Conservation (phyloP, 176 grass and related monocot species). For the Oryza brachyantha region DNA sequence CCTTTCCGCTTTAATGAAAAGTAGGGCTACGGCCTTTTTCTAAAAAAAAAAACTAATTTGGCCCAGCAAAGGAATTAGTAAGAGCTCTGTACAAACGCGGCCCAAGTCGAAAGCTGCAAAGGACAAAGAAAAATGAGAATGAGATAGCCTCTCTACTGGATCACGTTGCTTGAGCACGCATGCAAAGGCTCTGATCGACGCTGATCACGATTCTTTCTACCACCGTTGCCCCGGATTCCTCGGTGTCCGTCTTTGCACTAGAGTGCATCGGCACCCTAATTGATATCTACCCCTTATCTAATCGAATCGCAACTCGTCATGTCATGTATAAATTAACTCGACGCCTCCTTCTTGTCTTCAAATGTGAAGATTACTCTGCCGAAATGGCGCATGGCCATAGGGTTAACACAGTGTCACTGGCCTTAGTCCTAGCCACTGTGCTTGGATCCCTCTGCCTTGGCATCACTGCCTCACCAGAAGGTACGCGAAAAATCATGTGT, state of each 20-base stretch:
- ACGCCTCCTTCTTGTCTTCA: not conserved
- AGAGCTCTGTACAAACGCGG: too few species aligned
- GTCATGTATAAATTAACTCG: conserved; percentile 3
- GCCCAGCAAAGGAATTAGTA: too few species aligned
- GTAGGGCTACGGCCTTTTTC: too few species aligned
- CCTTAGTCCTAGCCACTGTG: not conserved
- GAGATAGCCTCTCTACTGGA: not conserved
- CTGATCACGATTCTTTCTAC: conserved; percentile 4
- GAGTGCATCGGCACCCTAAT: not conserved
- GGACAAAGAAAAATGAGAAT: not conserved
- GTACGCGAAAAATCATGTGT: not conserved
- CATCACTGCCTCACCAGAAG: conserved; percentile 33
- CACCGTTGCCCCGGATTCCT: not conserved
- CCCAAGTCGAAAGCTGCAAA: too few species aligned
- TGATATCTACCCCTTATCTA: conserved; percentile 34
- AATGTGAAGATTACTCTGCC: not conserved
- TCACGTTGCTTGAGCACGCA: not conserved
- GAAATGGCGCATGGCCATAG: conserved; percentile 28
- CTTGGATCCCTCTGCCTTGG: not conserved
- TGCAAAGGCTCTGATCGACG: conserved; percentile 36
- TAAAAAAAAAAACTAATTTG: too few species aligned
- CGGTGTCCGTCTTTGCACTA: conserved; percentile 56
- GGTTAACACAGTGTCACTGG: not conserved
- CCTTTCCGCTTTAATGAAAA: too few species aligned
- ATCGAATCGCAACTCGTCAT: not conserved